A percentile compares a stretch with the other conserved stretches of the same genome.
Conservation (phyloP, 2,329 filamentous ascomycete species). For the Xylariaceae sp. region DNA sequence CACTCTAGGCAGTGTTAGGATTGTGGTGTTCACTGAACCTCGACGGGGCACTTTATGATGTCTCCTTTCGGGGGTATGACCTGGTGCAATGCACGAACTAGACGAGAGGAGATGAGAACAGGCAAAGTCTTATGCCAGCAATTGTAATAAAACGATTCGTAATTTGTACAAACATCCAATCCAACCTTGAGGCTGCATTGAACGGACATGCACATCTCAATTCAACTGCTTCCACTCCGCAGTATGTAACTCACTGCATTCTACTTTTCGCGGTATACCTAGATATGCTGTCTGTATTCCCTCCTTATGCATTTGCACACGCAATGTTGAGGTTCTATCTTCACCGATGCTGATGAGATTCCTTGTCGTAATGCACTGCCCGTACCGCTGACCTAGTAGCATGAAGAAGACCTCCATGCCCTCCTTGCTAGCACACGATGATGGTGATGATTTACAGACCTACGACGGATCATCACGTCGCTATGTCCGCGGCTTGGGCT, state of each 20-base stretch:
- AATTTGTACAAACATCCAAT: no score
- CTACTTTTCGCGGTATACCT: no score
- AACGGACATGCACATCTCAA: neutral
- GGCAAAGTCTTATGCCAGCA: constrained; percentile 5
- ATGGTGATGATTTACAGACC: neutral
- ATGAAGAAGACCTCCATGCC: no score
- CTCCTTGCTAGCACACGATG: no score
- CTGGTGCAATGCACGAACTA: constrained; percentile 5
- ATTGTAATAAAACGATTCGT: constrained; percentile 9
- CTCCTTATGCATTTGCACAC: neutral
- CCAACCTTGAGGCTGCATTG: no score
- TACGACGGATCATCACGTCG: neutral
- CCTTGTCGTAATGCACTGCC: no score
- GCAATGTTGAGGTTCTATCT: neutral
- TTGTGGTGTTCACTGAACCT: neutral
- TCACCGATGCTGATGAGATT: neutral
- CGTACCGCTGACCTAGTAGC: no score
- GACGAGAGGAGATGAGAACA: neutral
- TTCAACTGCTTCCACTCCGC: neutral
- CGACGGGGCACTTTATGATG: neutral
- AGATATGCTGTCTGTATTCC: neutral
- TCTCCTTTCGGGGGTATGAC: neutral
- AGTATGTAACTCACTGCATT: neutral
- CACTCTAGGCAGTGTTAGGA: neutral
- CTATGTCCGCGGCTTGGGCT: neutral